Conservation (phyloP, 768 basidiomycete species). For the Hypsizygus marmoreus region DNA sequence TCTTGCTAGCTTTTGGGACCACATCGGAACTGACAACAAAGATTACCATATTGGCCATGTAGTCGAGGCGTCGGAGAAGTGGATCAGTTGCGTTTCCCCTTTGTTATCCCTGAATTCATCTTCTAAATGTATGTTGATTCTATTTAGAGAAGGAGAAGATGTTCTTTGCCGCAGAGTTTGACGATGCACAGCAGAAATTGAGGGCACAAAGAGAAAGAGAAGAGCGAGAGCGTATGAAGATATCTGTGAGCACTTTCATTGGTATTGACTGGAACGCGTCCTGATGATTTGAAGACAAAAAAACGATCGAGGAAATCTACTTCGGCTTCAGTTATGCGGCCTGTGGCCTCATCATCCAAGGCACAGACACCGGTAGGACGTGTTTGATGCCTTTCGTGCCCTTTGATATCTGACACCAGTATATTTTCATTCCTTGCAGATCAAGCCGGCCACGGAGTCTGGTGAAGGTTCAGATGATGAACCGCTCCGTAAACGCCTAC, state of each 20-base stretch:
- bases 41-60: constrained; percentile 54
- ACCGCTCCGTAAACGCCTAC: too few relatives aligned
- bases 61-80: constrained; percentile 43
- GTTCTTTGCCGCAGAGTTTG: constrained; percentile 35
- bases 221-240: constrained; percentile 18
- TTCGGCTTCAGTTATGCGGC: not conserved
- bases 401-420: not conserved
- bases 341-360: constrained; percentile 2
- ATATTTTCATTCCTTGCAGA: constrained; percentile 5
- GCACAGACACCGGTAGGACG: constrained; percentile 5
- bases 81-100: constrained; percentile 54
- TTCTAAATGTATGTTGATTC: not conserved
- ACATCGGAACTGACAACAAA: constrained; percentile 56
- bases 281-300: not conserved
- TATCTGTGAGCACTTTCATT: constrained; percentile 3
- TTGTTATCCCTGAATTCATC: constrained; percentile 3
- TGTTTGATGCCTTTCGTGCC: too few relatives aligned
- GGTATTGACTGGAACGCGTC: not conserved
- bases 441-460: constrained; percentile 6
- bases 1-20: constrained; percentile 63
- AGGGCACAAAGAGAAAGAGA: constrained; percentile 21
- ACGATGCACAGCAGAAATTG: constrained; percentile 19
- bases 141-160: constrained; percentile 38
- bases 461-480: constrained; percentile 15
- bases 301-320: constrained; percentile 8